Evolutionary conservation across 148 eudicot species (phyloP).

Genomic region (Euryodendron excelsum): DNA sequence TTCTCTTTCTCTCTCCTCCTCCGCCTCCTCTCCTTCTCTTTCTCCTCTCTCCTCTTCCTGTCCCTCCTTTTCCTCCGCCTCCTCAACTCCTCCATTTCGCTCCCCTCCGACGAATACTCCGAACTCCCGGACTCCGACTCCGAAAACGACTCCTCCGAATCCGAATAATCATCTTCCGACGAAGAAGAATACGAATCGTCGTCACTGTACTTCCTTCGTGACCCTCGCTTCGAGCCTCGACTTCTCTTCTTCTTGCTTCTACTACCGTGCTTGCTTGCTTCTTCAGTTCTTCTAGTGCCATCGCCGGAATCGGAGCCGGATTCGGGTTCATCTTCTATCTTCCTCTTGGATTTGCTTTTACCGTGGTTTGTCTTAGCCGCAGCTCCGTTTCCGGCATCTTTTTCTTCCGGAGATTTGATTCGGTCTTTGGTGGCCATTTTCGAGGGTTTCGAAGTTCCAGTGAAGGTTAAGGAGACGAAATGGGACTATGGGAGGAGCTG

Average conservation of each 20-base stretch:
- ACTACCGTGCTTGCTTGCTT: slow-evolving; percentile 22
- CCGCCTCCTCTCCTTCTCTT: slow-evolving; percentile 8
- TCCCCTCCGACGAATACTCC: slow-evolving; percentile 31
- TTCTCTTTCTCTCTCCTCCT: slow-evolving; percentile 19
- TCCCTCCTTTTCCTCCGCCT: slow-evolving; percentile 26
- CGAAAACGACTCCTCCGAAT: no score
- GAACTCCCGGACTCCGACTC: slow-evolving; percentile 43
- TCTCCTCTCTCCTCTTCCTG: slow-evolving; percentile 15
- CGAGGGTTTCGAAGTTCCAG: background rate
- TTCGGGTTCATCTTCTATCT: slow-evolving; percentile 18
- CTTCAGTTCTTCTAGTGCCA: no score
- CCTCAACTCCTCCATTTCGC: slow-evolving; percentile 38
- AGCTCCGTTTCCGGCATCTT: slow-evolving; percentile 15
- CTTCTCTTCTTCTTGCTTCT: slow-evolving; percentile 25
- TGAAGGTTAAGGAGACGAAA: no score
- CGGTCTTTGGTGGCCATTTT: slow-evolving; percentile 28
- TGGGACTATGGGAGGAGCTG: no score
- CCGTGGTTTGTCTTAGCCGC: slow-evolving; percentile 17
- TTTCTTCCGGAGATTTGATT: slow-evolving; percentile 21
- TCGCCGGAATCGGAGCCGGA: no score
- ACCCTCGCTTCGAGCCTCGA: slow-evolving; percentile 29
- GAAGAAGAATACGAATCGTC: slow-evolving; percentile 34
- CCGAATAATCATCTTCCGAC: slow-evolving; percentile 21
- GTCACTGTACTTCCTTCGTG: slow-evolving; percentile 37
- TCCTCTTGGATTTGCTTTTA: slow-evolving; percentile 33